Percentiles rank a stretch among this genome's conserved stretches.
Conservation (phyloP, 805 yeast species). For the Lachancea fermentati region DNA sequence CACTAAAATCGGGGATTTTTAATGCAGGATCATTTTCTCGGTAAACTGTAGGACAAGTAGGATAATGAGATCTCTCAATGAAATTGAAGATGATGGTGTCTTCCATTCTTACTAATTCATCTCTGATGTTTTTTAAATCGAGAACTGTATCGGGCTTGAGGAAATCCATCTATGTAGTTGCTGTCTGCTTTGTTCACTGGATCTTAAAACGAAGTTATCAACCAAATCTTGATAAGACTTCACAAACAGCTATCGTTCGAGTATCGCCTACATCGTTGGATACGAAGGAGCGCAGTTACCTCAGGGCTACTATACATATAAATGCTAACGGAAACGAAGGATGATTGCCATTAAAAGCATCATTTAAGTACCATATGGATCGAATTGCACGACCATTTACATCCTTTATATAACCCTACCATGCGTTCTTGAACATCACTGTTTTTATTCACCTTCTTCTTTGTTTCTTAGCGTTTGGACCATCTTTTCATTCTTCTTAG, state of each 20-base stretch:
- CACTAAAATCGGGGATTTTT: constrained; percentile 61
- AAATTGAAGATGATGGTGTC: constrained; percentile 90
- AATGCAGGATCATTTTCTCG: constrained; percentile 41
- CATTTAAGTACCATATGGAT: too few species aligned
- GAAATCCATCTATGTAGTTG: constrained; percentile 93
- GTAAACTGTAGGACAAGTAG: constrained; percentile 70
- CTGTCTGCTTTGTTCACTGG: too few species aligned
- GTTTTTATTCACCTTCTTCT: constrained; percentile 1
- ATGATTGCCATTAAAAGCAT: too few species aligned
- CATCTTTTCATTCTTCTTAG: constrained; percentile 65
- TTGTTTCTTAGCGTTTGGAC: constrained; percentile 44
- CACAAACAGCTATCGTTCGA: background rate
- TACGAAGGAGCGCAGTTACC: too few species aligned
- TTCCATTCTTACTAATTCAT: constrained; percentile 85
- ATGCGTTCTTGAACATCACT: background rate
- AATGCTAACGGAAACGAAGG: too few species aligned
- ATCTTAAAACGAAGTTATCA: too few species aligned
- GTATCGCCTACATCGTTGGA: background rate
- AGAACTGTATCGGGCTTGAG: constrained; percentile 76
- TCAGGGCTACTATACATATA: too few species aligned
- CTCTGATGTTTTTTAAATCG: constrained; percentile 75
- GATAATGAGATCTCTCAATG: constrained; percentile 90
- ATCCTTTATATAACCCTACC: background rate
- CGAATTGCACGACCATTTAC: background rate
- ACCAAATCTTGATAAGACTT: background rate